Percentiles rank a stretch among this genome's conserved stretches.
These are phyloP conservation scores for Penicillium chermesinum DNA, from an alignment of 495 filamentous ascomycete species.

Conservation along the genomic window DNA sequence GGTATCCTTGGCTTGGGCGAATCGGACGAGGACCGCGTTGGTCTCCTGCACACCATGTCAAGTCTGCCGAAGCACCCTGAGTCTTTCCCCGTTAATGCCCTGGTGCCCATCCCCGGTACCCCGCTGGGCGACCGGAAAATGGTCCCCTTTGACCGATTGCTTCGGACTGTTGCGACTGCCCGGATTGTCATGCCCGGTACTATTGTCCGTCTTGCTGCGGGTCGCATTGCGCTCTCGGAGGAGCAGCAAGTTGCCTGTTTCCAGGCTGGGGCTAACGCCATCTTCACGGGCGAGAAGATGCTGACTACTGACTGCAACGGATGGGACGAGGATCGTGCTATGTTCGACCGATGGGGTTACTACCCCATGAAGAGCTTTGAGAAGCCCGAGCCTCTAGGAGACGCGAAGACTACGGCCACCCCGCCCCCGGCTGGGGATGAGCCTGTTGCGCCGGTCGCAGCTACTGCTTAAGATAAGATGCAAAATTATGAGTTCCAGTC, in stretches of 20 bases:
- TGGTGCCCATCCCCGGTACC: conserved; percentile 82
- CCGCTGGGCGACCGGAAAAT: conserved; percentile 67
- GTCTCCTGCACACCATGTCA: conserved; percentile 70
- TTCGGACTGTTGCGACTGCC: conserved; percentile 75
- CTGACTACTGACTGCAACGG: conserved; percentile 81
- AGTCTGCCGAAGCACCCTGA: conserved; percentile 75
- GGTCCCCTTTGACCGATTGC: conserved; percentile 63
- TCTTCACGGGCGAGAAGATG: conserved; percentile 92
- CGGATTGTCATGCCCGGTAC: conserved; percentile 72
- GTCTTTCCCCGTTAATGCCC: conserved; percentile 78
- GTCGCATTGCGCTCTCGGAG: conserved; percentile 69
- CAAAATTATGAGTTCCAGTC: neutral
- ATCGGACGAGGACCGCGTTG: conserved; percentile 66
- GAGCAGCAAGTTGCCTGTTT: conserved; percentile 82
- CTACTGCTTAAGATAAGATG: conserved; percentile 17
- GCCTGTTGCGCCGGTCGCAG: conserved; percentile 27
- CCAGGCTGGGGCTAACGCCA: conserved; percentile 78
- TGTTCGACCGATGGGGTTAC: conserved; percentile 76
- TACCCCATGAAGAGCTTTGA: conserved; percentile 60
- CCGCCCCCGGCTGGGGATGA: conserved; percentile 12
- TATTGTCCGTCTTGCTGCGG: conserved; percentile 77
- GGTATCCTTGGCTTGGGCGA: conserved; percentile 80
- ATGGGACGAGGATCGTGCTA: conserved; percentile 75
- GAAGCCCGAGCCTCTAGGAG: conserved; percentile 15
- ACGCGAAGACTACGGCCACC: conserved; percentile 5